Base-by-base conservation (phyloP, 78 protist genomes). In the Polysphondylium violaceum region DNA sequence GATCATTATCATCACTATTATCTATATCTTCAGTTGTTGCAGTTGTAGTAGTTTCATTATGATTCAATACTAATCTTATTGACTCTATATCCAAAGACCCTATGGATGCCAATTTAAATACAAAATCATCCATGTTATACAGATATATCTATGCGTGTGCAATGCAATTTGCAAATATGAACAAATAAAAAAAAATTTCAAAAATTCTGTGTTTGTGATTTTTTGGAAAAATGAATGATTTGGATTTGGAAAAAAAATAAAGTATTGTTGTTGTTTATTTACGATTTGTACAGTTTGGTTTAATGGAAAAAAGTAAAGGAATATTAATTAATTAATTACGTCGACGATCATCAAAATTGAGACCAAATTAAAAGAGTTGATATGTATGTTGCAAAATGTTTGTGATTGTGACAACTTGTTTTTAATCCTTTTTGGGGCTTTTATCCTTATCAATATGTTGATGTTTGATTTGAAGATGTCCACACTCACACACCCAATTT, bases 401-500 rank as follows among this genome's bases (percentile, higher is more conserved):
- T n/a, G n/a, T n/a, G n/a, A n/a, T n/a, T n/a, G n/a, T n/a, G n/a
- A n/a, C n/a, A n/a, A n/a, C n/a, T n/a, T n/a, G n/a, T n/a, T n/a
- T n/a, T n/a, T n/a, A n/a, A n/a, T n/a, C n/a, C n/a, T n/a, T n/a
- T n/a, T n/a, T n/a, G n/a, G n/a, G n/a, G n/a, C n/a, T n/a, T n/a
- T n/a, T n/a, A n/a, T n/a, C n/a, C n/a, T n/a, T n/a, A n/a, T n/a
- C n/a, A n/a, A n/a, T n/a, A n/a, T n/a, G n/a, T 63, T 8, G n/a
- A 67, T 79, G 89, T 55, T 64, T 79, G 5, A 83, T 73, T 53
- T 56, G 71, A 25, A 83, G 43, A 56, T 83, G 91, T 5, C 91
- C 91, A 44, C 91, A 83, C 29, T 43, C 64, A 60, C 91, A 83
- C n/a, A 83, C 67, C 77, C 77, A 83, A 38, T 67, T 73, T 9